These are phyloP conservation scores for Arthrobotrys conoides DNA, from an alignment of 2,329 filamentous ascomycete genomes.

Conservation along the genomic window DNA sequence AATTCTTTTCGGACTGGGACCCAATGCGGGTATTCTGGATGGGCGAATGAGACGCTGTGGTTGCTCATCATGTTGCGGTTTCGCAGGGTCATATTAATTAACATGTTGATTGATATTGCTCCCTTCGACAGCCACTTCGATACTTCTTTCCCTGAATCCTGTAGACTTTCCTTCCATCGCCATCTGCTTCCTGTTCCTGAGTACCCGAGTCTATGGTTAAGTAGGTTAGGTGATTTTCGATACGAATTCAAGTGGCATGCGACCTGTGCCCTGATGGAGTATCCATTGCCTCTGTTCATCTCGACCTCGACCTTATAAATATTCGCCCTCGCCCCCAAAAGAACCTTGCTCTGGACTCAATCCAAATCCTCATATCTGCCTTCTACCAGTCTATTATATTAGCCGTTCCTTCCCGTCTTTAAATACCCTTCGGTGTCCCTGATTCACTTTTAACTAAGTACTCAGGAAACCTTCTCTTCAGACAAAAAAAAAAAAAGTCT, in stretches of 20 bases:
- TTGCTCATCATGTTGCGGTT: conserved; percentile 48
- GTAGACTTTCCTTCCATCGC: conserved; percentile 9
- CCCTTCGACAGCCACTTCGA: neutral
- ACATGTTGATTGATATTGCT: too few species aligned
- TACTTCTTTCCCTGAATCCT: neutral
- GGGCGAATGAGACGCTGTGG: conserved; percentile 37
- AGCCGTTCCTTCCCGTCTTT: conserved; percentile 10
- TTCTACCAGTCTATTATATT: neutral
- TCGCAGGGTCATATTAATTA: neutral
- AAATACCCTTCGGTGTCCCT: conserved; percentile 14
- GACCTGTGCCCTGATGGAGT: neutral
- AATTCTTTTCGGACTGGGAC: conserved; percentile 36
- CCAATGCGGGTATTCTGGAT: neutral
- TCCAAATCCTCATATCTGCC: neutral
- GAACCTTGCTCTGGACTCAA: neutral
- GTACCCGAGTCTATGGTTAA: neutral
- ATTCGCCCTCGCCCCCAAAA: neutral
- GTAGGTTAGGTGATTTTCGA: too few species aligned
- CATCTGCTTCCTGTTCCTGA: conserved; percentile 5
- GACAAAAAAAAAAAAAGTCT: conserved; percentile 27
- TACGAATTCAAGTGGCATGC: neutral
- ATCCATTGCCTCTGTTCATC: neutral
- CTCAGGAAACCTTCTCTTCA: conserved; percentile 11
- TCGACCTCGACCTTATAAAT: conserved; percentile 4
- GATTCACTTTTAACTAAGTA: neutral